These are phyloP conservation scores for Aspergillus sp. DNA, from an alignment of 2,329 filamentous ascomycete genomes.

Conservation along the genomic window DNA sequence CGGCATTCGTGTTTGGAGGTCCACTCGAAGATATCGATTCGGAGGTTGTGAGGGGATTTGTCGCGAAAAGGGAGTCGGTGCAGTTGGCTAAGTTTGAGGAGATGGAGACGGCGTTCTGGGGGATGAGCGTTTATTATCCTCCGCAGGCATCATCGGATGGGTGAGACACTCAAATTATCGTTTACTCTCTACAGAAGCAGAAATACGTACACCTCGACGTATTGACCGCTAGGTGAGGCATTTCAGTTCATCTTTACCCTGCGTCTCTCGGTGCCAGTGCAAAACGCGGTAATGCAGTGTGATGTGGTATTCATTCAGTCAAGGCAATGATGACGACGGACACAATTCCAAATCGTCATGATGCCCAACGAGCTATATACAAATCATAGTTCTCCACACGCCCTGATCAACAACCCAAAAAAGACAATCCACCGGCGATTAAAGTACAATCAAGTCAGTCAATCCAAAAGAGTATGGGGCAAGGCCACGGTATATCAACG, in stretches of 20 bases:
- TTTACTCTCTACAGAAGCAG: not conserved
- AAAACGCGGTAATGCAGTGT: not conserved
- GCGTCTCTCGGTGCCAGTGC: not conserved
- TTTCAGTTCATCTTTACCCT: not conserved
- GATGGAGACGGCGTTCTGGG: conserved; percentile 40
- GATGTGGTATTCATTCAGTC: not conserved
- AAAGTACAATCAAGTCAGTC: conserved; percentile 17
- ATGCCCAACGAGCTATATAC: not conserved
- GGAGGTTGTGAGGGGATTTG: conserved; percentile 22
- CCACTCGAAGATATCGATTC: conserved; percentile 36
- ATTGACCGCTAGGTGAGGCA: not conserved
- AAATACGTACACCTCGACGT: not conserved
- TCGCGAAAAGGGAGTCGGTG: conserved; percentile 22
- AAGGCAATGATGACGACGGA: not conserved
- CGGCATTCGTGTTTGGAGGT: conserved; percentile 60
- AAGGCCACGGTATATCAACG: not conserved
- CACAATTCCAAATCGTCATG: not conserved
- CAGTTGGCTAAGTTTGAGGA: conserved; percentile 30
- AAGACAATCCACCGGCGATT: not conserved
- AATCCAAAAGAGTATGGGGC: not conserved
- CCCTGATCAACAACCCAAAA: not conserved
- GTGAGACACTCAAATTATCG: not conserved
- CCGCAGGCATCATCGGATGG: not conserved
- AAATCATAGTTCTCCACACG: not conserved
- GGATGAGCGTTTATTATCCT: conserved; percentile 34